A percentile compares a stretch with the other conserved stretches of the same genome.
phyloP scores from a whole-genome alignment of 2,329 filamentous ascomycete species.

The Colletotrichum noveboracense region DNA sequence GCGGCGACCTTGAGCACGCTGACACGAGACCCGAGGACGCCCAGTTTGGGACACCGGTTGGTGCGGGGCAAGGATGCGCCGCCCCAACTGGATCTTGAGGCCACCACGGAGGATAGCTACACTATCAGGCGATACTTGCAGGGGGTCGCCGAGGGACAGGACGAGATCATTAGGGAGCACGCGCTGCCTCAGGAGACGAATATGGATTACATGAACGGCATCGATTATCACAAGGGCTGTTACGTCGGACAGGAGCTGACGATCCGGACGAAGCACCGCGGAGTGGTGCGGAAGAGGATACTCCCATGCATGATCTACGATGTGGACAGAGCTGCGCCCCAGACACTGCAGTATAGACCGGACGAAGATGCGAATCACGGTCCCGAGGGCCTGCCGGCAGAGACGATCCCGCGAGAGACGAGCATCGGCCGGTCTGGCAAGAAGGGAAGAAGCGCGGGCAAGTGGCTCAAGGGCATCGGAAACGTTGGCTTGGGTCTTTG shows the following conservation, averaged over 20 bases:
- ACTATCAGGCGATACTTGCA: slow-evolving; percentile 77
- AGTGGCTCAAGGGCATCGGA: slow-evolving; percentile 78
- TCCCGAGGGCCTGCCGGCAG: slow-evolving; percentile 33
- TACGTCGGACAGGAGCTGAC: slow-evolving; percentile 97
- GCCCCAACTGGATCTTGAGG: slow-evolving; percentile 47
- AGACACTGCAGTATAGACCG: slow-evolving; percentile 53
- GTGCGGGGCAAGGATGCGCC: slow-evolving; percentile 34
- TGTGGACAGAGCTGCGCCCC: slow-evolving; percentile 39
- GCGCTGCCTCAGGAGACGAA: slow-evolving; percentile 89
- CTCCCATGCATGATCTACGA: slow-evolving; percentile 79
- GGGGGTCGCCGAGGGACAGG: slow-evolving; percentile 85
- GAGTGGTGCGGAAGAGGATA: slow-evolving; percentile 89
- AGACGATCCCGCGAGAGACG: slow-evolving; percentile 47
- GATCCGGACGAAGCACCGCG: slow-evolving; percentile 92
- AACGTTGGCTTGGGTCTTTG: slow-evolving; percentile 89
- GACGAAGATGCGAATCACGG: slow-evolving; percentile 24
- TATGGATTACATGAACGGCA: slow-evolving; percentile 81
- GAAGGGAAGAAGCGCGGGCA: slow-evolving; percentile 76
- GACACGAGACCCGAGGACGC: slow-evolving; percentile 58
- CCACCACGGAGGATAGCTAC: slow-evolving; percentile 66
- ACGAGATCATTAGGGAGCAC: slow-evolving; percentile 73
- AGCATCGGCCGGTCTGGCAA: slow-evolving; percentile 58
- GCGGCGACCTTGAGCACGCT: slow-evolving; percentile 31
- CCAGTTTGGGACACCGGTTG: slow-evolving; percentile 60
- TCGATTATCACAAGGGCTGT: slow-evolving; percentile 96